Base-by-base conservation (phyloP, 2,329 filamentous ascomycete species). In the Kalmusia sp. region DNA sequence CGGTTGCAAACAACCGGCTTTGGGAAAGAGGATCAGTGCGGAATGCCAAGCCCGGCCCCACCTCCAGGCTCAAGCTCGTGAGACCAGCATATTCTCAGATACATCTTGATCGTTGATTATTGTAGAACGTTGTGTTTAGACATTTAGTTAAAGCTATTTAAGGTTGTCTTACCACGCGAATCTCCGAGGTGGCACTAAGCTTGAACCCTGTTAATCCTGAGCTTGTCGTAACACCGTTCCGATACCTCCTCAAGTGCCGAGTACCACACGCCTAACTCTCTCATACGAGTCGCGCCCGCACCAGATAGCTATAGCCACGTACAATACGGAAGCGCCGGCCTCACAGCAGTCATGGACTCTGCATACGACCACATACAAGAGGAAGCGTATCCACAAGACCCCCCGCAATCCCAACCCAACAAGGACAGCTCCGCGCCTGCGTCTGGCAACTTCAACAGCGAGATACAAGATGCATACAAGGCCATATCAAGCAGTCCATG, bases 311-410 rank as follows among this genome's bases (percentile, higher is more conserved):
- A 8, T 33, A 47, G 14, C 14, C n/a, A 38, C 22, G 3, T 28
- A 25, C n/a, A 17, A 17, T 14, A 3, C 40, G 24, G 54, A 34
- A 39, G 21, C 30, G 34, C 6, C 27, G 8, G 12, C 17, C 14
- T 19, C 43, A 21, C 25, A 52, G 47, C 46, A 27, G 58, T 43
- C 47, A 98, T 99, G 95, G 95, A 99, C 84, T 83, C 96, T 70
- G 93, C 93, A 38, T 99, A 98, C 83, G 95, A 99, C 71, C 92
- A 96, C 76, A 96, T 98, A 68, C 88, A 92, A 72, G 92, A 96
- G 79, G 88, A 95, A 73, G 84, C 91, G 63, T 76, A 78, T 22
- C 75, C 79, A 4, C 71, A 80, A 54, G 79, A 84, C 57, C 63
- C 72, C 28, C 73, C 77, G 47, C 80, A 83, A 61, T 75, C 80